Evolutionary conservation across 805 yeast species (phyloP).

Genomic region (Sungouiella thailandica): DNA sequence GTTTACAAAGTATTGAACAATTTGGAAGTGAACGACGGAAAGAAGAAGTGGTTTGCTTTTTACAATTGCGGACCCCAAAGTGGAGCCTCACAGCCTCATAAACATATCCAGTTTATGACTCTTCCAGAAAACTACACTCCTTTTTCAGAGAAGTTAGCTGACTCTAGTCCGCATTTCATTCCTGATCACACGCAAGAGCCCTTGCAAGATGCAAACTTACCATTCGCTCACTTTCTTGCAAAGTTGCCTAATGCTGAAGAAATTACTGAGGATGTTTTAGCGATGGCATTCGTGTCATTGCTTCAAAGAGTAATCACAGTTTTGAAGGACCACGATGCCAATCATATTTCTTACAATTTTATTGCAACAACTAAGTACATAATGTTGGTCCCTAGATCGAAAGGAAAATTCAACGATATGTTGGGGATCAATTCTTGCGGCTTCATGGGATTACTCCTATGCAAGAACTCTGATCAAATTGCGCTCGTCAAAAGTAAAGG

Average conservation of each 20-base stretch:
- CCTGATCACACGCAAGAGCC: slow-evolving; percentile 57
- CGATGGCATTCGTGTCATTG: slow-evolving; percentile 65
- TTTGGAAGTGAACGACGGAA: slow-evolving; percentile 35
- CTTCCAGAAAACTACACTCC: slow-evolving; percentile 57
- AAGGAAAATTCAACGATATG: slow-evolving; percentile 43
- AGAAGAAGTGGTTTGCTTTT: slow-evolving; percentile 65
- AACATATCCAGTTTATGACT: slow-evolving; percentile 82
- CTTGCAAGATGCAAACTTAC: slow-evolving; percentile 51
- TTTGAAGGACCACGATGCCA: slow-evolving; percentile 45
- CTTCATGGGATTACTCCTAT: slow-evolving; percentile 69
- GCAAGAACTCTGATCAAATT: slow-evolving; percentile 58
- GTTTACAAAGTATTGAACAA: slow-evolving; percentile 50
- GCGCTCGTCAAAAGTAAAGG: slow-evolving; percentile 45
- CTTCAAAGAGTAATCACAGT: slow-evolving; percentile 68
- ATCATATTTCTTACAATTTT: slow-evolving; percentile 69
- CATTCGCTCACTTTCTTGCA: slow-evolving; percentile 81
- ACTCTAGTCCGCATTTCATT: slow-evolving; percentile 46
- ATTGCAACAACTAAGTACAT: slow-evolving; percentile 80
- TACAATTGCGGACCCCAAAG: slow-evolving; percentile 84
- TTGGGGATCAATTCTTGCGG: slow-evolving; percentile 80
- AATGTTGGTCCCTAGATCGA: slow-evolving; percentile 77
- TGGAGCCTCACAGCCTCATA: slow-evolving; percentile 95
- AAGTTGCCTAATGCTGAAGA: slow-evolving; percentile 47
- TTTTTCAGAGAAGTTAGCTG: slow-evolving; percentile 45
- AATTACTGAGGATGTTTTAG: slow-evolving; percentile 51